These are phyloP conservation scores for Penicillium sp. DNA, from an alignment of 2,329 filamentous ascomycete species.

Conservation along the genomic window DNA sequence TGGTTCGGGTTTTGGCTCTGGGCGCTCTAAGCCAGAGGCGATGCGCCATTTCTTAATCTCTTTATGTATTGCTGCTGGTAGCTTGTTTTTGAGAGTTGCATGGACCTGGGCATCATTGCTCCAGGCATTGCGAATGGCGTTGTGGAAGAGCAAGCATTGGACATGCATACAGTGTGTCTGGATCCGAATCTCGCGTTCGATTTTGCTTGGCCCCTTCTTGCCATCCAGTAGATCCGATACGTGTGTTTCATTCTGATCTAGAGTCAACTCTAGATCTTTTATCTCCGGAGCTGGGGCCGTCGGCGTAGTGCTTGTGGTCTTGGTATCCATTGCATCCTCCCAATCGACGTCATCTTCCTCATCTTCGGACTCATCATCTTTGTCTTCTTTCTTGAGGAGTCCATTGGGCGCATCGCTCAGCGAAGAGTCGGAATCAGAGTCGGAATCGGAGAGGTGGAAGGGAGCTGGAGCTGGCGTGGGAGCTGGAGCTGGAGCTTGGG, in stretches of 20 bases:
- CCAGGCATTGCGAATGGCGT: constrained; percentile 82
- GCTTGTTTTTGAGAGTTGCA: constrained; percentile 71
- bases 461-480: constrained; percentile 10
- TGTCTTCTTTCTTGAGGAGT: constrained; percentile 8
- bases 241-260: constrained; percentile 58
- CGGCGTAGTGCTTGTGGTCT: constrained; percentile 34
- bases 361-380: constrained; percentile 29
- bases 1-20: constrained; percentile 43
- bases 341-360: constrained; percentile 62
- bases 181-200: constrained; percentile 75
- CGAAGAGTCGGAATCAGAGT: constrained; percentile 37
- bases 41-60: constrained; percentile 74
- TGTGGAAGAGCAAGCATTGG: constrained; percentile 84
- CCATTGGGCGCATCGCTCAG: constrained; percentile 39
- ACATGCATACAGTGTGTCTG: constrained; percentile 88
- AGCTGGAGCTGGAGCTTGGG: constrained; percentile 13
- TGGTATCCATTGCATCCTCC: constrained; percentile 57
- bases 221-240: constrained; percentile 62
- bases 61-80: constrained; percentile 68
- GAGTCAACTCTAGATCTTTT: constrained; percentile 73
- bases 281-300: constrained; percentile 53
- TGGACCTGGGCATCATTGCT: constrained; percentile 76
- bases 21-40: constrained; percentile 62
- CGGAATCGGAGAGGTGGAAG: constrained; percentile 27
- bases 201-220: constrained; percentile 85